phyloP scores from a whole-genome alignment of 805 yeast genomes.

The Lipomyces spencermartinsiae region DNA sequence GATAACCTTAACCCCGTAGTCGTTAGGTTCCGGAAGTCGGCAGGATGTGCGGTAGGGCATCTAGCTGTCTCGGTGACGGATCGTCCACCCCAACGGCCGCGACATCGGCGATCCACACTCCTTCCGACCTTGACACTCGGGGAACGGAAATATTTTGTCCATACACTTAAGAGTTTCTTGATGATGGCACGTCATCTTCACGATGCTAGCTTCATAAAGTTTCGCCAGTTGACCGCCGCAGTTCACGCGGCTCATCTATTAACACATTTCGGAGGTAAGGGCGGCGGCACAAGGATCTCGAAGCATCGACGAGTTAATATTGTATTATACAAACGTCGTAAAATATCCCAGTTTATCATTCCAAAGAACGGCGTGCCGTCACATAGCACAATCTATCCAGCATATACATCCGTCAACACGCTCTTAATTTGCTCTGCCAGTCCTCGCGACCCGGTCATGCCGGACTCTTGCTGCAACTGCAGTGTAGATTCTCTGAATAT shows the following conservation, averaged over 20 bases:
- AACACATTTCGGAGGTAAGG: too few species aligned
- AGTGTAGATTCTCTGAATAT: constrained; percentile 6
- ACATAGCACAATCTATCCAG: neutral
- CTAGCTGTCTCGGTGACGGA: neutral
- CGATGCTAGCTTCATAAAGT: too few species aligned
- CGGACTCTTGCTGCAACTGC: constrained; percentile 11
- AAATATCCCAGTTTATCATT: neutral
- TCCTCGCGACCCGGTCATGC: constrained; percentile 6
- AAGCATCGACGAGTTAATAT: neutral
- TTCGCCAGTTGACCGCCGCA: too few species aligned
- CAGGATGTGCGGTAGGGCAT: neutral
- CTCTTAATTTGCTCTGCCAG: constrained; percentile 15
- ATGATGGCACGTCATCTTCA: too few species aligned
- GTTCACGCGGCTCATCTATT: too few species aligned
- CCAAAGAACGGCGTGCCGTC: too few species aligned
- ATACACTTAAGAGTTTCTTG: too few species aligned
- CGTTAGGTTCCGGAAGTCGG: neutral
- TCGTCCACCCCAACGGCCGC: neutral
- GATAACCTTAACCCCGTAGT: neutral
- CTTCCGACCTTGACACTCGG: too few species aligned
- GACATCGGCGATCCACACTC: too few species aligned
- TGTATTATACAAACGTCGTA: neutral
- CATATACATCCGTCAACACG: constrained; percentile 14
- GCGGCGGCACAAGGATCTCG: too few species aligned
- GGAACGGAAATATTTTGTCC: too few species aligned